Evolutionary conservation across 176 grass and related monocot genomes (phyloP).

Genomic region (Juncus effusus): DNA sequence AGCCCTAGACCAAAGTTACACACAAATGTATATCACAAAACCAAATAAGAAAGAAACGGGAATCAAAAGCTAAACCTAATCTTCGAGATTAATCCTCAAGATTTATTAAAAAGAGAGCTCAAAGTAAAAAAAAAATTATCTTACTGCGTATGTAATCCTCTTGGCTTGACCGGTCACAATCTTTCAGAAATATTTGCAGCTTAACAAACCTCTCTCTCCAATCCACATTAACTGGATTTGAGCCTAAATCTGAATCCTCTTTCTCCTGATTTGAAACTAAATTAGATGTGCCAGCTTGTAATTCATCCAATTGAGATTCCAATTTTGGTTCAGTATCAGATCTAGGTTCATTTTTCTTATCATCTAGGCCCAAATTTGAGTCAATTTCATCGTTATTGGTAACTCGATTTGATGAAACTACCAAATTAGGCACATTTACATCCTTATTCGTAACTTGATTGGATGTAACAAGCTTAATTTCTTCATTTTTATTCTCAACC

Average conservation of each 20-base stretch:
- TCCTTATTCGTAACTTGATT: conserved; percentile 8
- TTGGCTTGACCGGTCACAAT: conserved; percentile 68
- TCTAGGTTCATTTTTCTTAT: too few species aligned
- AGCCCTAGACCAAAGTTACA: too few species aligned
- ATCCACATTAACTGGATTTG: conserved; percentile 29
- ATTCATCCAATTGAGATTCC: background rate
- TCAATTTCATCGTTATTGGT: too few species aligned
- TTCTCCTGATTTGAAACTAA: conserved; percentile 9
- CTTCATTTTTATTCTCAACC: conserved; percentile 11
- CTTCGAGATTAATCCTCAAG: background rate
- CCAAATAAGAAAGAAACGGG: too few species aligned
- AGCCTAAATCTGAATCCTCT: conserved; percentile 3
- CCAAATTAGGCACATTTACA: background rate
- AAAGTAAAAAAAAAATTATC: conserved; percentile 14
- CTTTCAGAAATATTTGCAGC: conserved; percentile 67
- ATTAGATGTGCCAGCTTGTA: background rate
- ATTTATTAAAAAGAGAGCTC: conserved; percentile 22
- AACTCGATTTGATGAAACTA: too few species aligned
- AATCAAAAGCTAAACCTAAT: too few species aligned
- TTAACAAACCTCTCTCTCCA: conserved; percentile 64
- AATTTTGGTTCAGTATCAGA: background rate
- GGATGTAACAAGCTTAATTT: background rate
- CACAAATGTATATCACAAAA: too few species aligned
- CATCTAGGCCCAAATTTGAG: too few species aligned
- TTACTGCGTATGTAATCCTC: conserved; percentile 91